Percentiles rank a stretch among this genome's conserved stretches.
Conservation (phyloP, 202 grass and related monocot genomes). For the Brachypodium distachyon region DNA sequence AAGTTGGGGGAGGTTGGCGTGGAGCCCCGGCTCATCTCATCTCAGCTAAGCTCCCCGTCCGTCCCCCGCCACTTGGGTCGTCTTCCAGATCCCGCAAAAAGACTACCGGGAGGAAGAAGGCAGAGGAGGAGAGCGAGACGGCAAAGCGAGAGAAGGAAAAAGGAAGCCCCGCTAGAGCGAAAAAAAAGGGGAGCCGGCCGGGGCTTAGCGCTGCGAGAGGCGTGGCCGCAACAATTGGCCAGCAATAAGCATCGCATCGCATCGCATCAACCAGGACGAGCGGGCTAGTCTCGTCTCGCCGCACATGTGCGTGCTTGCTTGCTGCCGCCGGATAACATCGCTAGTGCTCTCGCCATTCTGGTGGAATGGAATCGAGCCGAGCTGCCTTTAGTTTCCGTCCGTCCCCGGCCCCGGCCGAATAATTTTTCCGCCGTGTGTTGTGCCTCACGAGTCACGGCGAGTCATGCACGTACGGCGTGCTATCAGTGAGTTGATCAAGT, state of each 20-base stretch:
- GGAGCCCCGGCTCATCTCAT: neutral
- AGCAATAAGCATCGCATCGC: constrained; percentile 1
- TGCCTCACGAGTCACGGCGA: no score
- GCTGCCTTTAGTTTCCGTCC: no score
- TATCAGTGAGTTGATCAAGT: no score
- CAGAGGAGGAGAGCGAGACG: neutral
- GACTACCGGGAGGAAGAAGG: neutral
- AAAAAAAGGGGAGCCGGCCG: neutral
- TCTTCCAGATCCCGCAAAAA: constrained; percentile 3
- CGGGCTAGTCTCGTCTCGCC: neutral
- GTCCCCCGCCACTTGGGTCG: neutral
- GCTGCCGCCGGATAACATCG: neutral
- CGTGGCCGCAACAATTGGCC: constrained; percentile 28
- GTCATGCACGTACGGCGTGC: neutral
- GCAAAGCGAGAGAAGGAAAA: neutral
- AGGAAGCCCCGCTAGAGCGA: no score
- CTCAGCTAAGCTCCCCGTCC: no score
- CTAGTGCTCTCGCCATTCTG: neutral
- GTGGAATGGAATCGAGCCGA: no score
- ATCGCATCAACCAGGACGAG: neutral
- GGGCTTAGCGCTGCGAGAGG: no score
- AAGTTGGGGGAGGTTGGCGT: constrained; percentile 9
- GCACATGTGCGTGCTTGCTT: no score
- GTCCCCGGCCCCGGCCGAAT: no score
- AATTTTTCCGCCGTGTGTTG: no score